Evolutionary conservation across 2,329 filamentous ascomycete species (phyloP).

Genomic region (Seiridium unicorne): DNA sequence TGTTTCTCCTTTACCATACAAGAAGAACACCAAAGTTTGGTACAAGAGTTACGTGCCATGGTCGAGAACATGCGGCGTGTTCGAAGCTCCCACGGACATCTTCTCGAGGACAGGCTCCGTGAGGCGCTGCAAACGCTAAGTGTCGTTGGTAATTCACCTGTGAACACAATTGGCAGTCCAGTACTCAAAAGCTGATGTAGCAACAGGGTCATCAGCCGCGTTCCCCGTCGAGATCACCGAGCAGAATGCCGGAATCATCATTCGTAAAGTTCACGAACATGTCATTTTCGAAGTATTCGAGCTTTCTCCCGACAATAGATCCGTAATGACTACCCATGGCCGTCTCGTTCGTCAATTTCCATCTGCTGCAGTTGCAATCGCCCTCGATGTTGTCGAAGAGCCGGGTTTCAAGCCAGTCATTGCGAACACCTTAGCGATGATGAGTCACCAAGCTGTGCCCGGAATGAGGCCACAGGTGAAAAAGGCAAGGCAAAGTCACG

Average conservation of each 20-base stretch:
- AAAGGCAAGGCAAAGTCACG: slow-evolving; percentile 34
- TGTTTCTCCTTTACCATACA: background rate
- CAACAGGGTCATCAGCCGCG: background rate
- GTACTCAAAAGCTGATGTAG: background rate
- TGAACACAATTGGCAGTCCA: background rate
- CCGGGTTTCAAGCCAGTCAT: slow-evolving; percentile 18
- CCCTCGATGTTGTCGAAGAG: slow-evolving; percentile 6
- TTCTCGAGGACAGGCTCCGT: background rate
- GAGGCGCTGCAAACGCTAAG: background rate
- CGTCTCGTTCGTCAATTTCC: slow-evolving; percentile 28
- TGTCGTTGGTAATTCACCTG: background rate
- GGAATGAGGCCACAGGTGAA: slow-evolving; percentile 16
- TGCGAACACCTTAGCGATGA: slow-evolving; percentile 20
- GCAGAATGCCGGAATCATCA: slow-evolving; percentile 31
- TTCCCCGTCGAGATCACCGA: slow-evolving; percentile 21
- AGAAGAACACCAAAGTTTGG: background rate
- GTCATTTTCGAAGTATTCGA: slow-evolving; percentile 28
- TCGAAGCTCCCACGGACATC: background rate
- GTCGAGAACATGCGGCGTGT: background rate
- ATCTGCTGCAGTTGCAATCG: slow-evolving; percentile 15
- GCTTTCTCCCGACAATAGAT: slow-evolving; percentile 19
- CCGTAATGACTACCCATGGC: slow-evolving; percentile 20
- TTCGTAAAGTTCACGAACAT: slow-evolving; percentile 10
- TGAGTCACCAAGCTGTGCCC: slow-evolving; percentile 23
- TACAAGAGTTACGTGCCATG: background rate